These are phyloP conservation scores for Ashbya aceris DNA, from an alignment of 1,139 yeast genomes.

Conservation along the genomic window DNA sequence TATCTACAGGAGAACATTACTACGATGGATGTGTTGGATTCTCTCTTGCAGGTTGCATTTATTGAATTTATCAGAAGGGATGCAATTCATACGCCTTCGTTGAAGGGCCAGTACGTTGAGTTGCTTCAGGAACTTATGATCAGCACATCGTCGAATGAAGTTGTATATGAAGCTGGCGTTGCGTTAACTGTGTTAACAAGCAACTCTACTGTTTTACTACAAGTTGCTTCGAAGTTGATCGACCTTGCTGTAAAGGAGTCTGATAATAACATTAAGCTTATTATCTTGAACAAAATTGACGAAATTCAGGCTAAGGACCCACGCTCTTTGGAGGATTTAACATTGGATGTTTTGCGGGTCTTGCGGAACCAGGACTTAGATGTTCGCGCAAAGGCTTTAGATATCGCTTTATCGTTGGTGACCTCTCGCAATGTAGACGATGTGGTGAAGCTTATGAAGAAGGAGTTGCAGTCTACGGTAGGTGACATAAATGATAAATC, in stretches of 20 bases:
- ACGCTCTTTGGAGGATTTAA: conserved; percentile 76
- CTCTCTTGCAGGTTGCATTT: conserved; percentile 78
- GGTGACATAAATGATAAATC: conserved; percentile 59
- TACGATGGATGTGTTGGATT: conserved; percentile 62
- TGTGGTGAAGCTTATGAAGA: conserved; percentile 82
- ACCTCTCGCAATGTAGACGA: conserved; percentile 89
- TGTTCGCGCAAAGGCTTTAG: conserved; percentile 81
- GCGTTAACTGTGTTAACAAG: conserved; percentile 68
- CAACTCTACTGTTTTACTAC: conserved; percentile 55
- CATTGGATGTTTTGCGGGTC: conserved; percentile 79
- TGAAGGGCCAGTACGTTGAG: conserved; percentile 63
- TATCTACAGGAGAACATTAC: conserved; percentile 67
- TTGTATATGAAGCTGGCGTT: conserved; percentile 84
- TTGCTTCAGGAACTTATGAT: conserved; percentile 68
- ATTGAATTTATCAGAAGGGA: conserved; percentile 88
- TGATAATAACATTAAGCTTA: conserved; percentile 87
- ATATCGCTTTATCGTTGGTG: conserved; percentile 70
- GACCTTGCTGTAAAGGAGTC: conserved; percentile 87
- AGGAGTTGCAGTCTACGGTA: conserved; percentile 73
- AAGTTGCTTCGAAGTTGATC: conserved; percentile 77
- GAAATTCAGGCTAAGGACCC: conserved; percentile 69
- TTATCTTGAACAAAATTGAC: conserved; percentile 78
- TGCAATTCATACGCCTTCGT: conserved; percentile 51
- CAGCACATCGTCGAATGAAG: conserved; percentile 60
- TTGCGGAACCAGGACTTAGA: conserved; percentile 82